Evolutionary conservation across 768 basidiomycete genomes (phyloP), one percentile per base, ranked within the genome.

Genomic region (Nevesoporus exiguus): DNA sequence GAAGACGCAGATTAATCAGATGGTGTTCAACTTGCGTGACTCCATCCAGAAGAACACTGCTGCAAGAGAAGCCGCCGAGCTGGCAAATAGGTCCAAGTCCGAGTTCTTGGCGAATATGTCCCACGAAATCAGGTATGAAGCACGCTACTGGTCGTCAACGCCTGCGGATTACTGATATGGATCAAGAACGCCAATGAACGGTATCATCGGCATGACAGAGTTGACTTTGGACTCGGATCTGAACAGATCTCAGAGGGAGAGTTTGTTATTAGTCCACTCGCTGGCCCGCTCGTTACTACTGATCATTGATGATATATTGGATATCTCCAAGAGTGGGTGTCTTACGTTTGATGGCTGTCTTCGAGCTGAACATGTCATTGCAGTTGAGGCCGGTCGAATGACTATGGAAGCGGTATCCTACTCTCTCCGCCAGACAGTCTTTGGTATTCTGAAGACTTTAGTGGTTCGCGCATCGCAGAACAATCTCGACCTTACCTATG

Each of bases 131-230:
- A 77, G 94, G 93, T 91, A 54, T 13, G 85, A 77, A n/a, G n/a
- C 14, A 24, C 15, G 13, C 27, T 44, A 13, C 2, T 43, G 15
- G 29, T 40, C 39, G 25, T 51, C 42, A 33, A 6, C 55, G 52
- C 45, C 53, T 7, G 29, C 44, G n/a, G 27, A 25, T 49, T 39
- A 45, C 41, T 58, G 56, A 66, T 46, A 29, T 47, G 47, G 15
- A 42, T 27, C n/a, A 66, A 93, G 96, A 69, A 98, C 97, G 22
- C 97, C 97, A 0, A 99, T 98, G 96, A 99, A 98, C 67, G 96
- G 97, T 66, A 99, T 99, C 71, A 98, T 99, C 61, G 96, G 96
- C n/a, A 94, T 99, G 94, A 99, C 96, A 24, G 94, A 96, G 71
- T 74, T 99, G 53, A 98, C 97, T 10, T 84, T 99, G 21, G 97